phyloP scores from a whole-genome alignment of 1,284 basidiomycete species.

The Leccinum variabile region DNA sequence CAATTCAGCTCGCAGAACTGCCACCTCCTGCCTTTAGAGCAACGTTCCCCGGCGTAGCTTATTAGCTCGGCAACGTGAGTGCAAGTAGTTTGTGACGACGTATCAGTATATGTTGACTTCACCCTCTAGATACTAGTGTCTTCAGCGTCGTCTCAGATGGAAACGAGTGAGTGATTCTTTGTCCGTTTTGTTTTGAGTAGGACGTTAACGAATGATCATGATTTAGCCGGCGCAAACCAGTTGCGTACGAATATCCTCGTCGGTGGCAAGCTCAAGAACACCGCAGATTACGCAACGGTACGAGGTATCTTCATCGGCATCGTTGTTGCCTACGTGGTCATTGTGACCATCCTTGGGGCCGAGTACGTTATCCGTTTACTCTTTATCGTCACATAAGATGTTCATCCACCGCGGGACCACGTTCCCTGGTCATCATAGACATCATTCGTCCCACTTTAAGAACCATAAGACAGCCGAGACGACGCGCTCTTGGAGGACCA shows the following conservation, averaged over 20 bases:
- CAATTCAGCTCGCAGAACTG: constrained; percentile 85
- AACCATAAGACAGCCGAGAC: constrained; percentile 70
- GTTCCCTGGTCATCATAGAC: constrained; percentile 39
- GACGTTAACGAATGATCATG: constrained; percentile 3
- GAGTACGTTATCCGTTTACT: constrained; percentile 49
- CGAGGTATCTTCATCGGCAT: constrained; percentile 86
- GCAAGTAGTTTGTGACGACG: background rate
- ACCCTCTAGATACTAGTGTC: constrained; percentile 71
- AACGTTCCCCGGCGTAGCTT: constrained; percentile 89
- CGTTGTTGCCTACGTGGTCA: constrained; percentile 67
- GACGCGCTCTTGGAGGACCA: constrained; percentile 35
- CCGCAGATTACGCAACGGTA: constrained; percentile 82
- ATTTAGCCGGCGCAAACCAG: constrained; percentile 56
- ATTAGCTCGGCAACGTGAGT: constrained; percentile 77
- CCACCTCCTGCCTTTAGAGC: constrained; percentile 91
- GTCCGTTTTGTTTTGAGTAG: background rate
- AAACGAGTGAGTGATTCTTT: constrained; percentile 65
- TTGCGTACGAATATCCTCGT: constrained; percentile 53
- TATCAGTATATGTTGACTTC: background rate
- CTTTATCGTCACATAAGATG: background rate
- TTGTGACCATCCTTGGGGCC: constrained; percentile 71
- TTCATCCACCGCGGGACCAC: background rate
- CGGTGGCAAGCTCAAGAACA: constrained; percentile 44
- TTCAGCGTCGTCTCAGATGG: constrained; percentile 87
- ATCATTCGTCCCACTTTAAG: constrained; percentile 83